Evolutionary conservation across 176 grass and related monocot genomes (phyloP).

Genomic region (Oryza glumipatula): DNA sequence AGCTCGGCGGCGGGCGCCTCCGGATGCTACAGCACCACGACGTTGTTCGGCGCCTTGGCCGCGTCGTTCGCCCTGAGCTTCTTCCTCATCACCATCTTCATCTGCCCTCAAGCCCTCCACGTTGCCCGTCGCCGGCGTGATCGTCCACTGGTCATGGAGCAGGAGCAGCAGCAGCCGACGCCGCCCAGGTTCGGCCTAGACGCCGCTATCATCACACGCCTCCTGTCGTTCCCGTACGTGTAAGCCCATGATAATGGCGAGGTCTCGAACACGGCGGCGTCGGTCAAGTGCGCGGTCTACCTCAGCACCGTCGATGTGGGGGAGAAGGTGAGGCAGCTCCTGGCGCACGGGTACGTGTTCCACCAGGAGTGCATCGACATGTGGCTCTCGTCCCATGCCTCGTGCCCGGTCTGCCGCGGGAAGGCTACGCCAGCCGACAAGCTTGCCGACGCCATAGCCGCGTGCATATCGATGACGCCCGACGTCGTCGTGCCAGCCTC

Average conservation of each 20-base stretch:
- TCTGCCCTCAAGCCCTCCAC: conserved; percentile 40
- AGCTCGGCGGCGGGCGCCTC: not conserved
- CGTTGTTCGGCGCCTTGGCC: conserved; percentile 41
- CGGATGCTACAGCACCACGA: conserved; percentile 41
- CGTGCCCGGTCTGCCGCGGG: conserved; percentile 70
- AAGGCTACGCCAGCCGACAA: conserved; percentile 40
- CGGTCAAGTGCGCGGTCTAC: conserved; percentile 66
- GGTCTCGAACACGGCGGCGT: not conserved
- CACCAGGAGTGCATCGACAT: conserved; percentile 65
- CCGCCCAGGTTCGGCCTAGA: conserved; percentile 57
- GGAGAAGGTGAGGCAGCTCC: conserved; percentile 61
- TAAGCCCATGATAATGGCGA: not conserved
- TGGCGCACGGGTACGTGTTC: conserved; percentile 58
- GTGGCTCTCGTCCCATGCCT: conserved; percentile 59
- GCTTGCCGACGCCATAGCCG: not conserved
- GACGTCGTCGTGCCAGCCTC: not conserved
- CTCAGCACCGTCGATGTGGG: conserved; percentile 56
- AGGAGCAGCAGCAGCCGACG: not conserved
- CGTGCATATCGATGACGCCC: not conserved
- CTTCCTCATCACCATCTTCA: conserved; percentile 52
- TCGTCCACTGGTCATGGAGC: not conserved
- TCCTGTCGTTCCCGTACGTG: conserved; percentile 57
- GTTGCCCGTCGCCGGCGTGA: conserved; percentile 14
- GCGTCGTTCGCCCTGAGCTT: conserved; percentile 50
- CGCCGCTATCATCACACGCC: conserved; percentile 50